Percentiles rank a stretch among this genome's conserved stretches.
Evolutionary conservation across 352 stramenopile genomes (phyloP).

Genomic region (Pythium brachiatum): DNA sequence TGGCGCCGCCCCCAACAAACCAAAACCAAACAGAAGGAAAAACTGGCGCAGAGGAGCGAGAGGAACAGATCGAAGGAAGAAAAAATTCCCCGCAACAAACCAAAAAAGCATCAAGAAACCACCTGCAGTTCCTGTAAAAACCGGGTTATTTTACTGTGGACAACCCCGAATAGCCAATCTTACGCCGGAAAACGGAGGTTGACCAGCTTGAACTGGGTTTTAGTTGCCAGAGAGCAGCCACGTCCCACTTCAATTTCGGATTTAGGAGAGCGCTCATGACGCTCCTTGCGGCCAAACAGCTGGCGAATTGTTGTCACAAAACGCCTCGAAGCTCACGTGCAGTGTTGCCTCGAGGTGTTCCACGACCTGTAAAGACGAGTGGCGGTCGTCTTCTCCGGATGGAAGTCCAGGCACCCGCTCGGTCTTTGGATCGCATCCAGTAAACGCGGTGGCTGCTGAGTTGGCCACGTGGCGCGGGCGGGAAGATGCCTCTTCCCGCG

Average conservation of each 20-base stretch:
- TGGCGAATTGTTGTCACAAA: constrained; percentile 57
- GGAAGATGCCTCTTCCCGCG: background rate
- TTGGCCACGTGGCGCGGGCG: background rate
- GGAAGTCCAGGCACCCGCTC: background rate
- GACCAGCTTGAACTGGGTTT: background rate
- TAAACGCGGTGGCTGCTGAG: background rate
- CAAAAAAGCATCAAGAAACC: background rate
- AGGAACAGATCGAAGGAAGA: background rate
- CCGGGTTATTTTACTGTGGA: background rate
- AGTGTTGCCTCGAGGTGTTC: constrained; percentile 51
- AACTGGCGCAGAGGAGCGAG: constrained; percentile 11
- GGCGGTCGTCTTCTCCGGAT: background rate
- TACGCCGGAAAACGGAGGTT: background rate
- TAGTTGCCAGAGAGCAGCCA: constrained; percentile 6
- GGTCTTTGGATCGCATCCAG: background rate
- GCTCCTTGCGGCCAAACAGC: constrained; percentile 55
- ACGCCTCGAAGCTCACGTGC: constrained; percentile 52
- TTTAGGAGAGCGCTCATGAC: constrained; percentile 15
- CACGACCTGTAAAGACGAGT: constrained; percentile 13
- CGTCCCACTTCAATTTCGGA: constrained; percentile 17
- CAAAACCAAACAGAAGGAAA: constrained; percentile 15
- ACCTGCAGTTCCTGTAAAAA: constrained; percentile 6
- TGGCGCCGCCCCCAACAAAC: background rate
- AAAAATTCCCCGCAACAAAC: background rate
- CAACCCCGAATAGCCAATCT: background rate